phyloP scores from a whole-genome alignment of 805 yeast genomes.

The Yamadazyma olivae region DNA sequence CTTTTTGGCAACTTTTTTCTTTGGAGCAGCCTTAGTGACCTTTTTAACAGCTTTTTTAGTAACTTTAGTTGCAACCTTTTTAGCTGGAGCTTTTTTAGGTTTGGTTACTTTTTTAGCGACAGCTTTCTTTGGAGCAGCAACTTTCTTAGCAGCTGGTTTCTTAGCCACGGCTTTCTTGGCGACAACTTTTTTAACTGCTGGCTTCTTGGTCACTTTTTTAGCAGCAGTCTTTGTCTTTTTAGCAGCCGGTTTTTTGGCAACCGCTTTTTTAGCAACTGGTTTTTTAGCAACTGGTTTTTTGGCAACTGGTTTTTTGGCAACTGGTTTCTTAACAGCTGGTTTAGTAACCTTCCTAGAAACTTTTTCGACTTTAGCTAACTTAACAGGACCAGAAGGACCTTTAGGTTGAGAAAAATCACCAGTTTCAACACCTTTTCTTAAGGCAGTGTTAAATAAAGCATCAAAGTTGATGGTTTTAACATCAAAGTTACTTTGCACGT shows the following conservation, averaged over 20 bases:
- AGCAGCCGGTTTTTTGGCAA: constrained; percentile 20
- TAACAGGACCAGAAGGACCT: constrained; percentile 86
- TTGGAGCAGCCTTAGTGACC: constrained; percentile 23
- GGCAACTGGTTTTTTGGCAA: constrained; percentile 19
- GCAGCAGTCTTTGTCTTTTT: constrained; percentile 16
- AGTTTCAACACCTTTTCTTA: constrained; percentile 76
- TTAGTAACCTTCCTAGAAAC: constrained; percentile 11
- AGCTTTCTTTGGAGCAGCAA: constrained; percentile 18
- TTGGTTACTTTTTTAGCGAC: constrained; percentile 9
- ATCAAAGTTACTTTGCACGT: constrained; percentile 61
- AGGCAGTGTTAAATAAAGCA: constrained; percentile 69
- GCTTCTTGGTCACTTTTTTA: constrained; percentile 11
- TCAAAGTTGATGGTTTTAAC: constrained; percentile 66
- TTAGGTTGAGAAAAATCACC: constrained; percentile 81
- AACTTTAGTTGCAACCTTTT: background rate
- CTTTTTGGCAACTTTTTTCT: constrained; percentile 4
- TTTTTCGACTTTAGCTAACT: constrained; percentile 49
- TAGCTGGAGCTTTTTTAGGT: background rate
- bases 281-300: constrained; percentile 11
- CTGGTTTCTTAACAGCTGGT: constrained; percentile 11
- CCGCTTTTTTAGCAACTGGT: constrained; percentile 14
- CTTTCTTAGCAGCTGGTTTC: constrained; percentile 20
- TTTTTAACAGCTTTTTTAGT: too few species aligned
- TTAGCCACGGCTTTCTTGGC: constrained; percentile 14
- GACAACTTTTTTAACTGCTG: constrained; percentile 14